Base-by-base conservation (phyloP, 2,329 filamentous ascomycete species). In the Claviceps africana region DNA sequence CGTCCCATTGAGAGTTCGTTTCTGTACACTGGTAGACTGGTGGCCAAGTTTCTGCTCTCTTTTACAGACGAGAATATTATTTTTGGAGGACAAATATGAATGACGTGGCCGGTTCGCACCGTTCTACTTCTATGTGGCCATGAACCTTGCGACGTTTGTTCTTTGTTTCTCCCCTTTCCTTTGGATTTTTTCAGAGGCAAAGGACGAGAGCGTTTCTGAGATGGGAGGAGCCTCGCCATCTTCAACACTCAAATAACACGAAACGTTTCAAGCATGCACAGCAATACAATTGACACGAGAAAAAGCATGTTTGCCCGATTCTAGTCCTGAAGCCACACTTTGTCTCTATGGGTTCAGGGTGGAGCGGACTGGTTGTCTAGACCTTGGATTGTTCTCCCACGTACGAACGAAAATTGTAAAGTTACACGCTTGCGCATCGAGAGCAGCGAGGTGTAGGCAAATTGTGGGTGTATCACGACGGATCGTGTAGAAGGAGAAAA, bases 311-410 rank as follows among this genome's bases (percentile, higher is more conserved):
- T 62, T 75, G 76, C 77, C 77, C 75, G 72, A 71, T 73, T 74
- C 74, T 81, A 82, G 78, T 82, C 78, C 78, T 72, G 73, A 71
- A 72, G 68, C 67, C 76, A 75, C 75, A 80, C 72, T 67, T 50
- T 58, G 55, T 28, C 25, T 76, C 72, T 70, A 74, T 77, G 72
- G 69, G 71, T 75, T 69, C 77, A 78, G 78, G 78, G 78, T 81
- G 78, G 78, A 82, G 73, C 70, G 74, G 77, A 79, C 77, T 64
- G 78, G 78, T 76, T 81, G 78, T 82, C 78, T 81, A 81, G 78
- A 76, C 78, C 78, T 73, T 66, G 67, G 69, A 63, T 80, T 74
- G 61, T 72, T 81, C 76, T 81, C 75, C 78, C 78, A 81, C 77
- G 65, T 77, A 75, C 75, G 76, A 80, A 72, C 69, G 70, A 72